Evolutionary conservation across 2,329 filamentous ascomycete genomes (phyloP), one percentile per base, ranked within the genome.

Genomic region (Zymoseptoria crescenta): DNA sequence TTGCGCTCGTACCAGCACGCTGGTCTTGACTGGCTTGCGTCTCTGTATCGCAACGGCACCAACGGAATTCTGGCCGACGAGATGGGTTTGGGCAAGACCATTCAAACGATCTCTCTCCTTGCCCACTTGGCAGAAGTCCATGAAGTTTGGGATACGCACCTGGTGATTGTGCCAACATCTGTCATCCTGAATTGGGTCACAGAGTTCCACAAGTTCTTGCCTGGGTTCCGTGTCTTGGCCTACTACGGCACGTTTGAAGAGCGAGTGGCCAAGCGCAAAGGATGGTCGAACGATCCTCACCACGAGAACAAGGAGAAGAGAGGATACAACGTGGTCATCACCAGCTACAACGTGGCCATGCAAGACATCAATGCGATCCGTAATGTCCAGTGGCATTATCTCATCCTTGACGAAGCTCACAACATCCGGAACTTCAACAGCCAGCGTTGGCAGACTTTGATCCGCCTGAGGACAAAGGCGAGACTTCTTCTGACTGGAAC

Each of bases 351-450:
- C 69, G 85, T 99, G 53, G 92, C 97, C 6, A 81, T 97, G 16
- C 91, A 96, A 71, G 95, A 99, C 70, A 88, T 94, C 64, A 88
- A 93, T 67, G 91, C 96, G 0, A 95, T 99, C 77, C 94, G 96
- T 72, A 86, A 92, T 62, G 85, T 93, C 35, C 84, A 85, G 56
- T 99, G 95, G 95, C 92, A 97, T 71, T 99, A 97, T 74, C 91
- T 99, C 83, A 92, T 99, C 64, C 83, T 99, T 1, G 94, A 99
- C 67, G 94, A 99, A 76, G 94, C 95, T 0, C 94, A 99, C 78
- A 97, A 99, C 75, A 99, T 99, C 81, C 97, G 99, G 72, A 99
- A 99, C 74, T 99, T 97, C 80, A 92, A 96, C 70, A 96, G 93
- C 1, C 92, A 96, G 73, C 82, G 93, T 64, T 99, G 94, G 92